Percentiles rank a stretch among this genome's conserved stretches.
These are phyloP conservation scores for Nicotiana noctiflora DNA, from an alignment of 257 asterid genomes.

Conservation along the genomic window DNA sequence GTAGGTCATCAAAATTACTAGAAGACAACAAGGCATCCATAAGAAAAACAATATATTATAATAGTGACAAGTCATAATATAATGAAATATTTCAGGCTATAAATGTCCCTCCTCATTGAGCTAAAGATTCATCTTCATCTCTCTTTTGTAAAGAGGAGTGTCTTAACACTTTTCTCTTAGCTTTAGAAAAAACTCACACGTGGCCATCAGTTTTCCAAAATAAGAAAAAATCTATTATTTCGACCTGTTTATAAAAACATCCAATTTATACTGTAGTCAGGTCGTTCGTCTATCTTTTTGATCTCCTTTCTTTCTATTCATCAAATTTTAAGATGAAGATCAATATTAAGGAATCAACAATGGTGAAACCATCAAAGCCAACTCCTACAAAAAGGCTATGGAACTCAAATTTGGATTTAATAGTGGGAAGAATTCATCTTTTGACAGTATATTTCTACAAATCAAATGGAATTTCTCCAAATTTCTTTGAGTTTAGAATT, in stretches of 20 bases:
- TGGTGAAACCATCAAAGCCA: constrained; percentile 23
- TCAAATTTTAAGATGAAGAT: neutral
- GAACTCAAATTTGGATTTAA: constrained; percentile 28
- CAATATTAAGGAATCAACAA: constrained; percentile 12
- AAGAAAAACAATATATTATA: no score
- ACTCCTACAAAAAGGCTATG: constrained; percentile 25
- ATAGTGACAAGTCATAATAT: neutral
- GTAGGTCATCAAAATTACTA: no score
- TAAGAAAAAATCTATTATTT: no score
- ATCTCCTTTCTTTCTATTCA: no score
- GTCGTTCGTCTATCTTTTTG: no score
- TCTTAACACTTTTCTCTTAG: neutral
- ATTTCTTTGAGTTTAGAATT: constrained; percentile 21
- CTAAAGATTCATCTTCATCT: neutral
- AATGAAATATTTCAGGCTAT: neutral
- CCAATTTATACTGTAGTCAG: no score
- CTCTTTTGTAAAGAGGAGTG: neutral
- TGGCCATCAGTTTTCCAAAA: no score
- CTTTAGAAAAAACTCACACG: no score
- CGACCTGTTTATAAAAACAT: no score
- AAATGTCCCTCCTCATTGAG: neutral
- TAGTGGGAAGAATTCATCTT: constrained; percentile 28
- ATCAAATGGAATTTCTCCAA: constrained; percentile 8
- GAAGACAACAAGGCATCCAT: no score
- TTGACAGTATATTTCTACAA: constrained; percentile 26